Evolutionary conservation across 208 protist genomes (phyloP).

Genomic region (Crithidia brevicula): DNA sequence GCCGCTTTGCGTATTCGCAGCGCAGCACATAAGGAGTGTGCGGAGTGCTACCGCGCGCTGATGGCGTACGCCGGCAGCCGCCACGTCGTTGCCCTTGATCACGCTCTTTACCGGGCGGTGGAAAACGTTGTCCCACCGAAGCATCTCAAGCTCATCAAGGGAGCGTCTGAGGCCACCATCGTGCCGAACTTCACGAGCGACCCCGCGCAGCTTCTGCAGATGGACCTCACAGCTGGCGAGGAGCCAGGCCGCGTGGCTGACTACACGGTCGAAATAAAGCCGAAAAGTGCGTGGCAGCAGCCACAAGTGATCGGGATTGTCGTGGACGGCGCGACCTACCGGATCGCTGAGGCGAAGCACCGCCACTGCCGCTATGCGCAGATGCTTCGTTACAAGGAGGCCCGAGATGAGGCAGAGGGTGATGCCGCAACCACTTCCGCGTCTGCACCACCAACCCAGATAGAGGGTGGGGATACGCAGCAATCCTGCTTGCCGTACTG

Average conservation of each 20-base stretch:
- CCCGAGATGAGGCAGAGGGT: conserved; percentile 10
- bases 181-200: conserved; percentile 47
- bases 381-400: conserved; percentile 50
- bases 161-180: conserved; percentile 34
- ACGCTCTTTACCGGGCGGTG: conserved; percentile 23
- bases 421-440: not conserved
- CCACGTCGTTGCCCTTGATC: conserved; percentile 16
- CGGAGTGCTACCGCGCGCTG: conserved; percentile 36
- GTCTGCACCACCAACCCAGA: not conserved
- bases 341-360: conserved; percentile 54
- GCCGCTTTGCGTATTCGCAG: conserved; percentile 33
- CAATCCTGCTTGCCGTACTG: conserved; percentile 41
- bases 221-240: conserved; percentile 10
- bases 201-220: conserved; percentile 24
- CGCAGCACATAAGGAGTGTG: conserved; percentile 23
- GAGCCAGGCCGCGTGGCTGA: conserved; percentile 15
- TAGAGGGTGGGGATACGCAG: not conserved
- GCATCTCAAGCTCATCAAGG: conserved; percentile 18
- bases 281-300: conserved; percentile 64
- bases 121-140: conserved; percentile 20
- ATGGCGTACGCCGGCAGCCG: conserved; percentile 35
- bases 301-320: conserved; percentile 65
- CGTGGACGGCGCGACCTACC: conserved; percentile 41
- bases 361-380: conserved; percentile 67
- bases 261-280: conserved; percentile 79